Evolutionary conservation across 768 basidiomycete genomes (phyloP), one percentile per base, ranked within the genome.

Genomic region (Boletus fagicola): DNA sequence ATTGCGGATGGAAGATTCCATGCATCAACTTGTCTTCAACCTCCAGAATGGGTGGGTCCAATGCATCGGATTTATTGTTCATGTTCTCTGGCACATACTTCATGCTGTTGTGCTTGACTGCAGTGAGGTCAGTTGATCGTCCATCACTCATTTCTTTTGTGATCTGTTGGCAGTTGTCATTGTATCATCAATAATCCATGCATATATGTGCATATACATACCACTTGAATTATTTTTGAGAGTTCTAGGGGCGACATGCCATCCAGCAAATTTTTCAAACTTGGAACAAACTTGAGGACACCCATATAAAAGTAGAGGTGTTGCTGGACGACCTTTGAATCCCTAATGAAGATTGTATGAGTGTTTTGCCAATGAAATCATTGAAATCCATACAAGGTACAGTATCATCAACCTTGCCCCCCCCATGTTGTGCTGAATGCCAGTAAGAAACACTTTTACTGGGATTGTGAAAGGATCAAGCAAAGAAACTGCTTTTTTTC

Each of bases 1-100:
- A 26, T 10, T 58, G 36, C 1, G 48, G 52, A 20, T 54, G 57
- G 28, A 43, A 58, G 24, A 58, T n/a, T n/a, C n/a, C n/a, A n/a
- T n/a, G n/a, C n/a, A n/a, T n/a, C n/a, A n/a, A n/a, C n/a, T n/a
- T n/a, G 22, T 58, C 51, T 16, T 48, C 11, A 1, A 44, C 22
- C n/a, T 58, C 53, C 2, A 53, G 43, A 5, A 51, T 35, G 0
- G 50, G 45, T 2, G 50, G 56, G 13, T 26, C 49, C 16, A 49
- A 11, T 3, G 22, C 16, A 3, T 49, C 22, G 5, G 49, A 12
- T 4, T 49, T 35, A n/a, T 22, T 22, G 13, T 15, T 2, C 35
- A 49, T 49, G 16, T 36, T 24, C 9, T 26, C 12, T 5, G 35
- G 49, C 9, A 49, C 16, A 8, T 50, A 50, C 24, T 50, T 38